Evolutionary conservation across 495 filamentous ascomycete genomes (phyloP).

Genomic region (Penicillium nucicola): DNA sequence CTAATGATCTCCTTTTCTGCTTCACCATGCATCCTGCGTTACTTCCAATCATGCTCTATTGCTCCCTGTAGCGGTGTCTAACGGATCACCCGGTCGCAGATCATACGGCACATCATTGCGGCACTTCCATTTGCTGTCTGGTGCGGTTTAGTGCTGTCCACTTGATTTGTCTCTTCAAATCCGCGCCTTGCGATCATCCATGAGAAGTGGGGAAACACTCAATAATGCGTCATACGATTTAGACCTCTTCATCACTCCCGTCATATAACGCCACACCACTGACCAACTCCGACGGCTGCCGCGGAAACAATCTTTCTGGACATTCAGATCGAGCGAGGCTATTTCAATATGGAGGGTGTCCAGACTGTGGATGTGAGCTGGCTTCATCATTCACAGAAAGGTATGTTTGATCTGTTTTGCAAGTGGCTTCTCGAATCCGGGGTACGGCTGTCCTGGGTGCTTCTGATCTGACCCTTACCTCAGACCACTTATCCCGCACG

Average conservation of each 20-base stretch:
- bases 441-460: not conserved
- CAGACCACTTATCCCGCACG: constrained; percentile 38
- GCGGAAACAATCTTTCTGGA: not conserved
- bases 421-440: not conserved
- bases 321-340: not conserved
- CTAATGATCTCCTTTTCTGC: not conserved
- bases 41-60: not conserved
- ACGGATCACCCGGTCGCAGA: constrained; percentile 14
- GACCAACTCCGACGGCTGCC: constrained; percentile 1
- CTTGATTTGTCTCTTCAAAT: constrained; percentile 1
- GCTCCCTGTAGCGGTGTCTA: constrained; percentile 3
- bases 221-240: constrained; percentile 28
- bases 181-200: not conserved
- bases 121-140: constrained; percentile 1
- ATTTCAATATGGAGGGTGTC: constrained; percentile 53
- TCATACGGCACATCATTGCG: constrained; percentile 3
- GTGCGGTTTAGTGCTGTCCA: constrained; percentile 3
- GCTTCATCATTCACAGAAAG: constrained; percentile 66
- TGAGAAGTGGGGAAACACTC: constrained; percentile 22
- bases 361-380: constrained; percentile 68
- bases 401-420: constrained; percentile 31
- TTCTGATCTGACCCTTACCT: constrained; percentile 5
- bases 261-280: constrained; percentile 22
- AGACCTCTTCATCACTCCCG: constrained; percentile 20
- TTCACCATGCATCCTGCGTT: constrained; percentile 1